Evolutionary conservation across 2,329 filamentous ascomycete species (phyloP).

Genomic region (Coniochaeta prunicola): DNA sequence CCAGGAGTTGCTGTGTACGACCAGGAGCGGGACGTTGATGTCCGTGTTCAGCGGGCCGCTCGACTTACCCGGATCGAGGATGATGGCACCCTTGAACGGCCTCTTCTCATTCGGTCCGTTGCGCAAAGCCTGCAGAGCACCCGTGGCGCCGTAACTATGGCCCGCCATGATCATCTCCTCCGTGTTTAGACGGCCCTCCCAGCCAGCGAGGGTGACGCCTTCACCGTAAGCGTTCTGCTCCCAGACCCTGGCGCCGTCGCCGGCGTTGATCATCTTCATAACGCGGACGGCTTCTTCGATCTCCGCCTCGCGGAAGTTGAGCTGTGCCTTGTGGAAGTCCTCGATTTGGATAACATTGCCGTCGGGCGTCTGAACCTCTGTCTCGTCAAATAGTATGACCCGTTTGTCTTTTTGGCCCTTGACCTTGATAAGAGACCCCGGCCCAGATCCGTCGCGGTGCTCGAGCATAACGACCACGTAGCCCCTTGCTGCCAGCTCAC

Average conservation of each 20-base stretch:
- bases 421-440: conserved; percentile 31
- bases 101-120: conserved; percentile 31
- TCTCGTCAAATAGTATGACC: conserved; percentile 25
- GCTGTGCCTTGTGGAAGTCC: conserved; percentile 36
- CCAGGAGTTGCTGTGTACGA: conserved; percentile 61
- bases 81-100: conserved; percentile 49
- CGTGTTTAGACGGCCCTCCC: conserved; percentile 46
- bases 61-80: conserved; percentile 59
- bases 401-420: conserved; percentile 20
- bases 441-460: conserved; percentile 44
- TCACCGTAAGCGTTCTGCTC: conserved; percentile 38
- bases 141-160: conserved; percentile 61
- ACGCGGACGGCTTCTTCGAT: conserved; percentile 36
- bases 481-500: conserved; percentile 41
- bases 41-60: conserved; percentile 55
- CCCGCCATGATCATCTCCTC: conserved; percentile 50
- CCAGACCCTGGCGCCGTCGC: conserved; percentile 26
- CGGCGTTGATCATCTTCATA: conserved; percentile 31
- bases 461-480: conserved; percentile 42
- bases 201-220: conserved; percentile 38
- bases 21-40: conserved; percentile 48
- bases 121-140: conserved; percentile 53
- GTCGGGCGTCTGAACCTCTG: conserved; percentile 27
- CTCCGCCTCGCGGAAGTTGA: conserved; percentile 42
- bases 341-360: conserved; percentile 16